Evolutionary conservation across 169 alveolate species (phyloP), one percentile per base, ranked within the genome.

Genomic region (Plasmodium chabaudi): DNA sequence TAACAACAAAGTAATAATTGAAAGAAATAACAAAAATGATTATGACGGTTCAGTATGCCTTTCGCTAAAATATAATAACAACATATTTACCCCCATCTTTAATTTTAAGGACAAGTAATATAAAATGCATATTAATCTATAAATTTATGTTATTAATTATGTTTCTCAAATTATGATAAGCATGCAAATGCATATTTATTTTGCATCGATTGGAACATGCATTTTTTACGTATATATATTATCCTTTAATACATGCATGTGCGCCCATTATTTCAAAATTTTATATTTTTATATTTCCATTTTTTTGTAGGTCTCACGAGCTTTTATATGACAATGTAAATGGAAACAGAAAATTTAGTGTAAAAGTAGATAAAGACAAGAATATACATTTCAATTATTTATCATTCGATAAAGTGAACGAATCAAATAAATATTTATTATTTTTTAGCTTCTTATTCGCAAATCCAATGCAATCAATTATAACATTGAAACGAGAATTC

Each of bases 41-140:
- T 79, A 79, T 47, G 82, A 79, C 15, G 89, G 89, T 46, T 79
- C 89, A 34, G 82, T 79, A 9, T 79, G 82, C 63, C 71, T 79
- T 12, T 79, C 89, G 53, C 57, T 79, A 21, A 79, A 79, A 23
- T 79, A 79, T 59, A 79, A 79, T 70, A 79, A 79, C 61, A 79
- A 79, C 65, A 46, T 79, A 9, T 79, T 79, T 79, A 79, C 74
- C 21, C 89, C 89, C 53, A 79, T 79, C 25, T 79, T 79, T 79
- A 79, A 79, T 39, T 79, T 79, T 57, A 79, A 79, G 51, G 89
- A 79, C 89, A 79, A 79, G 89, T 79, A 79, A 49, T 47, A 46
- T 25, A 17, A 1, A 1, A 7, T n/a, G 10, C 21, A 15, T 4
- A 9, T 13, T 9, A 47, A 21, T 19, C 49, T 46, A n/a, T 51